phyloP scores from a whole-genome alignment of 2,329 filamentous ascomycete genomes.

The Phoma sp. region DNA sequence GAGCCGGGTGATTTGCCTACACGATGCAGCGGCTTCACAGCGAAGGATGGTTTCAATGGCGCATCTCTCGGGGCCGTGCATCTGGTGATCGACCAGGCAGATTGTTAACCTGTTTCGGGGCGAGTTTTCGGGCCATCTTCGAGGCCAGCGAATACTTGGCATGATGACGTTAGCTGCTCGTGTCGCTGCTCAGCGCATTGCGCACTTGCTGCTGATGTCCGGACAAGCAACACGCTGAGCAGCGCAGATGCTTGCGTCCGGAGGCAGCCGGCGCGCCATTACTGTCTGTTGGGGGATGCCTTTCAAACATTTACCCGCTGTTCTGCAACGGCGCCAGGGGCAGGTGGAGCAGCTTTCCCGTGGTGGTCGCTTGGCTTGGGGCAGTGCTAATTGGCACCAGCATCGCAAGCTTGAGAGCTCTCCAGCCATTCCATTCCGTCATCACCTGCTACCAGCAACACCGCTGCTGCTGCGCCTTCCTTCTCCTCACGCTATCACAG shows the following conservation, averaged over 20 bases:
- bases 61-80: conserved; percentile 12
- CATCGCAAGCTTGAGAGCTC: conserved; percentile 6
- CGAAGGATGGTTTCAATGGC: conserved; percentile 7
- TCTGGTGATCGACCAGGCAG: conserved; percentile 1
- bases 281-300: background rate
- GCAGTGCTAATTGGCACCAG: conserved; percentile 14
- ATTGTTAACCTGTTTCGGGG: background rate
- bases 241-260: conserved; percentile 5
- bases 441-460: conserved; percentile 7
- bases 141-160: conserved; percentile 7
- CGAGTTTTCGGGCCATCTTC: background rate
- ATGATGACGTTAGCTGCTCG: conserved; percentile 2
- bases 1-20: background rate
- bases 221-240: conserved; percentile 4
- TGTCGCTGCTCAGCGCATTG: background rate
- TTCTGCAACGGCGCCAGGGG: conserved; percentile 22
- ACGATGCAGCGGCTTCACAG: background rate
- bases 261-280: conserved; percentile 1
- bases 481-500: conserved; percentile 14
- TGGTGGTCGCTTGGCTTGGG: conserved; percentile 14
- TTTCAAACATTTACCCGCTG: conserved; percentile 9
- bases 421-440: conserved; percentile 16
- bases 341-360: conserved; percentile 15
- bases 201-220: conserved; percentile 3
- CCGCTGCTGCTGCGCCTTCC: conserved; percentile 14